phyloP scores from a whole-genome alignment of 306 rosid species.

The Canavalia gladiata region DNA sequence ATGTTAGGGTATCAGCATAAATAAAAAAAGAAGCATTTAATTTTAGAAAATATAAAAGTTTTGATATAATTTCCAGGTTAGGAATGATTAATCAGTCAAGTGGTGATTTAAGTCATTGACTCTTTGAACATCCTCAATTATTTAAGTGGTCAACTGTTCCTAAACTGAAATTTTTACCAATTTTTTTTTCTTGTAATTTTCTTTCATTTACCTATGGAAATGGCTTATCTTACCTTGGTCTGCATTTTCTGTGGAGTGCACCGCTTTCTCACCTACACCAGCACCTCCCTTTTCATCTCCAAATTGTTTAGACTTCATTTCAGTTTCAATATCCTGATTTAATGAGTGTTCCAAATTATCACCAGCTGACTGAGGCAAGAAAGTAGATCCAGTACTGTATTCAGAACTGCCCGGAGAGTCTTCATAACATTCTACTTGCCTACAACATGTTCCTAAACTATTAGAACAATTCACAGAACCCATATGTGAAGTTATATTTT shows the following conservation, averaged over 20 bases:
- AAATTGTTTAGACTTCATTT: slow-evolving; percentile 49
- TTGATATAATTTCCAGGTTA: background rate
- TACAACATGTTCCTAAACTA: slow-evolving; percentile 40
- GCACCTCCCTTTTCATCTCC: slow-evolving; percentile 53
- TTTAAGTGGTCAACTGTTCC: slow-evolving; percentile 10
- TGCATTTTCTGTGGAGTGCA: slow-evolving; percentile 50
- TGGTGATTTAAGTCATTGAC: background rate
- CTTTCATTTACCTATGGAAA: background rate
- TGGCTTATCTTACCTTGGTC: slow-evolving; percentile 61
- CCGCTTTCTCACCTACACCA: slow-evolving; percentile 53
- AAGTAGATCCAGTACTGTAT: slow-evolving; percentile 85
- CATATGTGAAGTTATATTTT: slow-evolving; percentile 35
- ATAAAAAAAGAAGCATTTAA: background rate
- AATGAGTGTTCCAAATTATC: slow-evolving; percentile 58
- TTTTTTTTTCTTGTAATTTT: background rate
- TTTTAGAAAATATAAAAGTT: slow-evolving; percentile 3
- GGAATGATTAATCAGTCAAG: background rate
- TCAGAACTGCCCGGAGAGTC: slow-evolving; percentile 90
- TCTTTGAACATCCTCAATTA: background rate
- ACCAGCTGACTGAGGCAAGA: slow-evolving; percentile 58
- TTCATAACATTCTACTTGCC: slow-evolving; percentile 72
- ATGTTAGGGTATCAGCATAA: slow-evolving; percentile 12
- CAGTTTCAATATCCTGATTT: slow-evolving; percentile 56
- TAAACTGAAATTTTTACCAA: background rate
- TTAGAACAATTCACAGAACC: slow-evolving; percentile 33